A percentile compares a stretch with the other conserved stretches of the same genome.
phyloP scores from a whole-genome alignment of 495 filamentous ascomycete genomes.

The Penicillium nucicola region DNA sequence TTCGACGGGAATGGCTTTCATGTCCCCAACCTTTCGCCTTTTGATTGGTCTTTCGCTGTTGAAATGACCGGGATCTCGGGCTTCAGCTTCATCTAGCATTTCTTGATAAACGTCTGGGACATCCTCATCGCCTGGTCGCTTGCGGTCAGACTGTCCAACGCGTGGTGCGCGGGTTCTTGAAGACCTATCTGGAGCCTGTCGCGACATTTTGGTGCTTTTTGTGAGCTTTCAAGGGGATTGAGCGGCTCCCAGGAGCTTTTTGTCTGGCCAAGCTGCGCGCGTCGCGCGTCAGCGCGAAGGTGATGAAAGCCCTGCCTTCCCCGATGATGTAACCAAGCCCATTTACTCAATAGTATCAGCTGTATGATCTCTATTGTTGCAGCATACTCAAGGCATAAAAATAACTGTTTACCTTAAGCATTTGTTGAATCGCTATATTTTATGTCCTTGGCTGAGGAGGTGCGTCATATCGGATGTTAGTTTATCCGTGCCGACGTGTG shows the following conservation, averaged over 20 bases:
- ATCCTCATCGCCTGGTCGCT: slow-evolving; percentile 13
- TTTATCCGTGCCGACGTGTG: slow-evolving; percentile 1
- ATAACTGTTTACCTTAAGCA: background rate
- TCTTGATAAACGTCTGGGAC: slow-evolving; percentile 61
- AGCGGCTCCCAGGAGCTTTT: background rate
- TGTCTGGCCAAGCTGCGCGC: background rate
- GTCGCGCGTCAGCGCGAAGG: slow-evolving; percentile 3
- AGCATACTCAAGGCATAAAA: background rate
- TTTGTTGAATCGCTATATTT: background rate
- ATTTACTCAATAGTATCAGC: background rate
- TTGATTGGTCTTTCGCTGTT: slow-evolving; percentile 39
- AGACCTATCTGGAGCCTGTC: slow-evolving; percentile 17
- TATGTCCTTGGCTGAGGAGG: background rate
- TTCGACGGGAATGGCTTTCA: slow-evolving; percentile 17
- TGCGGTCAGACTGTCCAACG: slow-evolving; percentile 10
- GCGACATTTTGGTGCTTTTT: slow-evolving; percentile 14
- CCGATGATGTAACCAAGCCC: background rate
- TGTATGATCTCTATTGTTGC: background rate
- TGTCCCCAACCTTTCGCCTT: slow-evolving; percentile 38
- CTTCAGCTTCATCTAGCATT: slow-evolving; percentile 63
- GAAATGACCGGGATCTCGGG: slow-evolving; percentile 32
- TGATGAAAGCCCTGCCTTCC: background rate
- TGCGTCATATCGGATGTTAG: slow-evolving; percentile 8
- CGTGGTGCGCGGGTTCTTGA: slow-evolving; percentile 12
- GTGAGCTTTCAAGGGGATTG: background rate